Conservation (phyloP, 1,284 basidiomycete genomes). For the Tilletiaria anomala region DNA sequence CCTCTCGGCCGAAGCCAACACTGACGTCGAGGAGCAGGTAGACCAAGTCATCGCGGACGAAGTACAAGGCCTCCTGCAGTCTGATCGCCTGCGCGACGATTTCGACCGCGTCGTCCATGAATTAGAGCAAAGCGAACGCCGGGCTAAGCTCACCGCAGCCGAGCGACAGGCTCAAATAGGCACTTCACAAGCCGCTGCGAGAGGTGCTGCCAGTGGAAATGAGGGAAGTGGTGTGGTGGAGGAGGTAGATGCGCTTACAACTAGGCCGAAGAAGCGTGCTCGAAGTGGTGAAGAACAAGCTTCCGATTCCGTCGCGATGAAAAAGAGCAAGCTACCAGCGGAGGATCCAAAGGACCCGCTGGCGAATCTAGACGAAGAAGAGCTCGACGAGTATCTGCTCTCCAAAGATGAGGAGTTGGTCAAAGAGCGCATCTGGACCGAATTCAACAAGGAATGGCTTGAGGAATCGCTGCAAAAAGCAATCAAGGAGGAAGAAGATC, state of each 20-base stretch:
- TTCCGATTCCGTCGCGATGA: neutral
- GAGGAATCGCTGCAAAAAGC: slow-evolving; percentile 48
- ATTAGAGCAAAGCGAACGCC: slow-evolving; percentile 1
- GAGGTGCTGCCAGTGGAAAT: neutral
- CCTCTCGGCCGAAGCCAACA: slow-evolving; percentile 13
- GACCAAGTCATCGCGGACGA: slow-evolving; percentile 2
- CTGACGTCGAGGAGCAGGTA: slow-evolving; percentile 47
- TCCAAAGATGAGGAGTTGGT: slow-evolving; percentile 71
- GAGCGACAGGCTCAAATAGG: neutral
- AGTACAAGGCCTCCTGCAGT: neutral
- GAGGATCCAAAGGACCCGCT: slow-evolving; percentile 12
- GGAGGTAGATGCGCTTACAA: neutral
- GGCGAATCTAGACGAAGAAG: slow-evolving; percentile 63
- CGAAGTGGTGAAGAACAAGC: slow-evolving; percentile 1
- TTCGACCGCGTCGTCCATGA: slow-evolving; percentile 1
- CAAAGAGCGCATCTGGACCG: slow-evolving; percentile 92
- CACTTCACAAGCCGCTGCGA: neutral
- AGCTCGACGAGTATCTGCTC: slow-evolving; percentile 68
- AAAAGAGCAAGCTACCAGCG: neutral
- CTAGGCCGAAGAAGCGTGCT: neutral
- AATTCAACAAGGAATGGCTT: slow-evolving; percentile 82
- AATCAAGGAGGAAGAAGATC: slow-evolving; percentile 33
- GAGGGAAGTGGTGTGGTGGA: neutral
- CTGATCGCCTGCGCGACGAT: neutral
- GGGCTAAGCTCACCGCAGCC: neutral